These are phyloP conservation scores for Capsaspora owczarzaki DNA, from an alignment of 78 protist genomes.

Conservation along the genomic window DNA sequence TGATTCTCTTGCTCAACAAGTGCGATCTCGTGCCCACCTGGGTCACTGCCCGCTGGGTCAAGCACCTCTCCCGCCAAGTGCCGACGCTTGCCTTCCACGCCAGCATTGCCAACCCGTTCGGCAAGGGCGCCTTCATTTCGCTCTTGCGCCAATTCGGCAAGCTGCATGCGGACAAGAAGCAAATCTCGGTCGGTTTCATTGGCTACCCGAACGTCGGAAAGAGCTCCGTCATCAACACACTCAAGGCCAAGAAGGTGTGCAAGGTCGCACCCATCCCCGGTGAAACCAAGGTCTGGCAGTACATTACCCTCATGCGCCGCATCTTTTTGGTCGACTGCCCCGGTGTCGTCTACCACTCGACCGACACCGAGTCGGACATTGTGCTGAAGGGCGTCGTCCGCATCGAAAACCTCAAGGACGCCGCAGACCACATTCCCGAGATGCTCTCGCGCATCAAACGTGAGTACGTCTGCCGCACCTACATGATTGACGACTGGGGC, in stretches of 20 bases:
- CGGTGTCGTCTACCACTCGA: slow-evolving; percentile 83
- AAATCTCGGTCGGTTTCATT: slow-evolving; percentile 93
- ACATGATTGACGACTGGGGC: slow-evolving; percentile 65
- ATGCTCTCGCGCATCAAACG: slow-evolving; percentile 67
- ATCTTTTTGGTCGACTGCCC: slow-evolving; percentile 99
- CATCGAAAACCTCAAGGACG: slow-evolving; percentile 73
- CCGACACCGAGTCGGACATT: slow-evolving; percentile 68
- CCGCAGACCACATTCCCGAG: slow-evolving; percentile 59
- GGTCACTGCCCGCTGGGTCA: slow-evolving; percentile 88
- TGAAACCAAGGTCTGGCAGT: slow-evolving; percentile 99
- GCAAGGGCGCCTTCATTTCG: slow-evolving; percentile 93
- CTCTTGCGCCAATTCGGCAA: slow-evolving; percentile 81
- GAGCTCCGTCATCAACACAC: slow-evolving; percentile 92
- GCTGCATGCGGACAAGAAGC: slow-evolving; percentile 84
- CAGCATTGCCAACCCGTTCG: slow-evolving; percentile 89
- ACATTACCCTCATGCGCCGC: slow-evolving; percentile 82
- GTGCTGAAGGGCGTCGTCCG: slow-evolving; percentile 82
- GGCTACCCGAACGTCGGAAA: slow-evolving; percentile 97
- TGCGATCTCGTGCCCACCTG: slow-evolving; percentile 96
- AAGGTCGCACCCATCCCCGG: slow-evolving; percentile 98
- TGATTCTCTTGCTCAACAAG: slow-evolving; percentile 97
- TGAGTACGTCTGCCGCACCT: slow-evolving; percentile 71
- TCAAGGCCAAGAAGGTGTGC: slow-evolving; percentile 75
- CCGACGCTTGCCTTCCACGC: slow-evolving; percentile 99
- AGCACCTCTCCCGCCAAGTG: slow-evolving; percentile 71